Conservation (phyloP, 169 alveolate genomes). For the Plasmodium knowlesi region DNA sequence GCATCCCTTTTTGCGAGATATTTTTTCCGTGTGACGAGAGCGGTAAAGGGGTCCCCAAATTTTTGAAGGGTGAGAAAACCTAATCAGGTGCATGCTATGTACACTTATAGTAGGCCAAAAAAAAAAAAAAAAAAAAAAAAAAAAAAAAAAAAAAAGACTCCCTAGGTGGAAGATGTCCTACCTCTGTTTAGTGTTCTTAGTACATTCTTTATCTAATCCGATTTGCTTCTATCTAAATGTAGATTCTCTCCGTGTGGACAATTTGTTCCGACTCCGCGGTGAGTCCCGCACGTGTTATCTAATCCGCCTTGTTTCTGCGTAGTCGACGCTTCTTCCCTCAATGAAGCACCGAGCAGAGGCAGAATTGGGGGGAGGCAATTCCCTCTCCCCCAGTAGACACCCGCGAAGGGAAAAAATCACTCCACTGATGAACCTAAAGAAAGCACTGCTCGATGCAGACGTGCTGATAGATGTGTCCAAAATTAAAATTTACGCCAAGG, state of each 20-base stretch:
- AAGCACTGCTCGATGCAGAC: constrained; percentile 7
- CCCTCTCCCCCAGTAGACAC: background rate
- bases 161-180: background rate
- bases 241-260: background rate
- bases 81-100: background rate
- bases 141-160: background rate
- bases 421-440: constrained; percentile 19
- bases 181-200: background rate
- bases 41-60: background rate
- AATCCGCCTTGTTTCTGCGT: background rate
- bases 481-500: constrained; percentile 10
- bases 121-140: too few relatives aligned
- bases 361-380: background rate
- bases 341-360: background rate
- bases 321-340: background rate
- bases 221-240: background rate
- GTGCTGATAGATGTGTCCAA: constrained; percentile 39
- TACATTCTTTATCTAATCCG: background rate
- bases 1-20: background rate
- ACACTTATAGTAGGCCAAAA: background rate
- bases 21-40: background rate
- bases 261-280: background rate
- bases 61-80: background rate
- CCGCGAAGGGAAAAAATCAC: background rate
- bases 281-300: too few relatives aligned